phyloP scores from a whole-genome alignment of 345 rosid species.

The Rubroshorea leprosula region DNA sequence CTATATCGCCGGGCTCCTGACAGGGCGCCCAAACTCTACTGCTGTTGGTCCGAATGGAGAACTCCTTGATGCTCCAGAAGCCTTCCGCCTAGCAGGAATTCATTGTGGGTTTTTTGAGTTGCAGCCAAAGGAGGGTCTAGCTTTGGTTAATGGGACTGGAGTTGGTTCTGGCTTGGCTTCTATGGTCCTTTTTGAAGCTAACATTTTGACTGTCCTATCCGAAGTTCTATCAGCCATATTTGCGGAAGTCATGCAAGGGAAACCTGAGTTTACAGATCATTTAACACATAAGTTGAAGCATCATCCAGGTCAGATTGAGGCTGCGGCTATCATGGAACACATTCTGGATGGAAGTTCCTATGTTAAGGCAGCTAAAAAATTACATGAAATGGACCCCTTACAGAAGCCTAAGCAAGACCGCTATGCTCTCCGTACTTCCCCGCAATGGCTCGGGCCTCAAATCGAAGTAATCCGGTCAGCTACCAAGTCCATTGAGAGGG shows the following conservation, averaged over 20 bases:
- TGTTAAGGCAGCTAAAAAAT: constrained; percentile 36
- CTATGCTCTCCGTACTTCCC: constrained; percentile 50
- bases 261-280: constrained; percentile 57
- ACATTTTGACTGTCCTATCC: constrained; percentile 37
- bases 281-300: constrained; percentile 61
- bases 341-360: constrained; percentile 53
- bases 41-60: constrained; percentile 25
- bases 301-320: constrained; percentile 65
- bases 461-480: constrained; percentile 51
- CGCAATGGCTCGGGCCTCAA: constrained; percentile 62
- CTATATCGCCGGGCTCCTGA: constrained; percentile 32
- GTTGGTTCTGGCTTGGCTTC: constrained; percentile 46
- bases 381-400: constrained; percentile 48
- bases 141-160: constrained; percentile 41
- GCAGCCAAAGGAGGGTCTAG: constrained; percentile 46
- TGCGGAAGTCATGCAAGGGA: constrained; percentile 58
- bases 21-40: constrained; percentile 23
- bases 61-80: constrained; percentile 20
- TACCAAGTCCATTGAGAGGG: constrained; percentile 53
- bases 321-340: constrained; percentile 64
- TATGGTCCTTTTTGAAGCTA: constrained; percentile 47
- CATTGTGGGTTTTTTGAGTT: constrained; percentile 30
- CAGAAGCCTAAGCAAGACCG: constrained; percentile 58
- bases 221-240: constrained; percentile 51
- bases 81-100: constrained; percentile 29